Conservation (phyloP, 352 stramenopile species). For the Globisporangium splendens region DNA sequence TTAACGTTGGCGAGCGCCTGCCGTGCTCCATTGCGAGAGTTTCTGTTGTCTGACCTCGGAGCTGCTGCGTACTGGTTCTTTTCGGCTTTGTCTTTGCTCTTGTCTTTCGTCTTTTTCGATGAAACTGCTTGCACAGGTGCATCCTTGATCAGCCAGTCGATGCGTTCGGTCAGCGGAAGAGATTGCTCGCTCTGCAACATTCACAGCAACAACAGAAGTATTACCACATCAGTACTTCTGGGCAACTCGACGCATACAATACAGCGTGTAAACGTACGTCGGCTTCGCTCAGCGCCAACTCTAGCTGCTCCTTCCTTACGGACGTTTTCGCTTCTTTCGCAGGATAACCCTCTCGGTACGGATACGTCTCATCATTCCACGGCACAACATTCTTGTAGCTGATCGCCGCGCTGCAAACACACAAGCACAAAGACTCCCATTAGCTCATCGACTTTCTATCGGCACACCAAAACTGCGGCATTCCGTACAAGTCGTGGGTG, state of each 20-base stretch:
- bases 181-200: slow-evolving; percentile 8
- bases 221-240: neutral
- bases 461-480: neutral
- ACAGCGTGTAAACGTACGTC: slow-evolving; percentile 1
- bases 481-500: slow-evolving; percentile 13
- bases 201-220: neutral
- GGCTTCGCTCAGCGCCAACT: slow-evolving; percentile 6
- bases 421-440: neutral
- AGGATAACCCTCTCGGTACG: slow-evolving; percentile 11
- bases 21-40: neutral
- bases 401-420: slow-evolving; percentile 3
- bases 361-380: slow-evolving; percentile 9
- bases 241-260: neutral
- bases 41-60: neutral
- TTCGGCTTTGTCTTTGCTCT: slow-evolving; percentile 4
- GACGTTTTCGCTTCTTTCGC: slow-evolving; percentile 8
- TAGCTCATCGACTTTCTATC: neutral
- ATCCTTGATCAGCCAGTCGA: slow-evolving; percentile 14
- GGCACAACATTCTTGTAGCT: slow-evolving; percentile 10
- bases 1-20: neutral
- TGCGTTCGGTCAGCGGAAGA: slow-evolving; percentile 9
- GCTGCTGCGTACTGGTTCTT: neutral
- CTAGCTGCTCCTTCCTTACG: slow-evolving; percentile 3
- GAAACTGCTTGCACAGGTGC: neutral
- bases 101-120: slow-evolving; percentile 7